Base-by-base conservation (phyloP, 352 stramenopile genomes). In the Pythium vanterpoolii region DNA sequence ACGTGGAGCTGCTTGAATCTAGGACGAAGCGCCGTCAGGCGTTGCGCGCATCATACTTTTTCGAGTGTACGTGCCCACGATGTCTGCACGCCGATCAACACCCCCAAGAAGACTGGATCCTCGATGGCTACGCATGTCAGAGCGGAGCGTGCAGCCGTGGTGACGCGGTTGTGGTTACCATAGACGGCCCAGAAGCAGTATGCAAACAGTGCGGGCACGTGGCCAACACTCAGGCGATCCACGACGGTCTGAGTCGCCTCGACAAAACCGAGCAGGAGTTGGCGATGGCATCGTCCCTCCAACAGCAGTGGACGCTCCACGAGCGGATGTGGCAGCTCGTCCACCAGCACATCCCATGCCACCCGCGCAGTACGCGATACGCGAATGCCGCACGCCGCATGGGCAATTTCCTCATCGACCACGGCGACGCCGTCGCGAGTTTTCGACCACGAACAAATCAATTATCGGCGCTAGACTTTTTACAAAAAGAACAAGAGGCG, bases 1-100 rank as follows among this genome's bases (percentile, higher is more conserved):
- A 93, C 56, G 53, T 87, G 4, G 83, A 93, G 67, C 51, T 93
- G 23, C 34, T 93, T 21, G 67, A 85, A 43, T 79, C 75, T 5
- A 79, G 72, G 0, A n/a, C 19, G 1, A 56, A 45, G 7, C 73
- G 80, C 30, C 72, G 64, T 48, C 54, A 13, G 0, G 68, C 72
- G 36, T 60, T 93, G 11, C 63, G 57, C 1, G 54, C 62, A 5
- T 93, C 80, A 39, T 90, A 90, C 40, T 93, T 90, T 47, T 93
- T 93, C 31, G 51, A 75, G 4, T 93, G 83, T 45, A 11, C 65
- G 8, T 93, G 83, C 51, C 2, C 18, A 11, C 54, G 68, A 3
- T 75, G 68, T 31, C n/a, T 27, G 1, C 7, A 21, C 6, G 44
- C 50, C 11, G 23, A 28, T 10, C 14, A n/a, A 9, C 18, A 51